Evolutionary conservation across 495 filamentous ascomycete genomes (phyloP), one percentile per base, ranked within the genome.

Genomic region (Ascobolus immersus): DNA sequence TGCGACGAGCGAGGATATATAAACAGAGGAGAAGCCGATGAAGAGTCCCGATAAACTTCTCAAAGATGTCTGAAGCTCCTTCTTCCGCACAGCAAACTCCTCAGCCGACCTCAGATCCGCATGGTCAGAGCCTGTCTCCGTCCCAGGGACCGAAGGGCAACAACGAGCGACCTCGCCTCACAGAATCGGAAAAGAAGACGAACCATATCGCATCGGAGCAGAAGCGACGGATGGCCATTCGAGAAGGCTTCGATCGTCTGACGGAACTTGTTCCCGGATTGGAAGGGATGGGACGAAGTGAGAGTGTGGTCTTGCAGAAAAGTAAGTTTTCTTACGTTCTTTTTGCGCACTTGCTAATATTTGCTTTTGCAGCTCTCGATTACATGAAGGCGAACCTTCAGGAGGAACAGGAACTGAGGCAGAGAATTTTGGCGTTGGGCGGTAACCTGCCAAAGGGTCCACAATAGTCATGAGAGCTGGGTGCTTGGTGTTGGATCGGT

Each of bases 201-300:
- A 92, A 91, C 43, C 81, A 91, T 47, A 86, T 90, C 42, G 68
- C 67, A 6, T 81, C 75, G 1, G 82, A 93, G 51, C 74, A 89
- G 50, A 90, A 91, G 53, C 73, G 82, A 9, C 71, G 82, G 20
- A 65, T 75, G 42, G 73, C 73, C 3, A 91, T 93, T 39, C 67
- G 82, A 19, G 67, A 75, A 20, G 77, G 73, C n/a, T 90, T 86
- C 42, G 81, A 92, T 52, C 60, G 67, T 13, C 60, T 93, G 2
- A 73, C 75, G n/a, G 64, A 70, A 28, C 59, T 84, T 25, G 77
- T 91, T 12, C 82, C 82, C 0, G 81, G 77, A 0, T 52, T 82
- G 11, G 68, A 76, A 46, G 81, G 81, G 5, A 73, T 80, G 47
- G 79, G 73, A 0, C 64, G 80, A 21, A 86, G 77, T 41, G 82